Conservation (phyloP, 768 basidiomycete genomes). For the Hirschioporus abietinus region DNA sequence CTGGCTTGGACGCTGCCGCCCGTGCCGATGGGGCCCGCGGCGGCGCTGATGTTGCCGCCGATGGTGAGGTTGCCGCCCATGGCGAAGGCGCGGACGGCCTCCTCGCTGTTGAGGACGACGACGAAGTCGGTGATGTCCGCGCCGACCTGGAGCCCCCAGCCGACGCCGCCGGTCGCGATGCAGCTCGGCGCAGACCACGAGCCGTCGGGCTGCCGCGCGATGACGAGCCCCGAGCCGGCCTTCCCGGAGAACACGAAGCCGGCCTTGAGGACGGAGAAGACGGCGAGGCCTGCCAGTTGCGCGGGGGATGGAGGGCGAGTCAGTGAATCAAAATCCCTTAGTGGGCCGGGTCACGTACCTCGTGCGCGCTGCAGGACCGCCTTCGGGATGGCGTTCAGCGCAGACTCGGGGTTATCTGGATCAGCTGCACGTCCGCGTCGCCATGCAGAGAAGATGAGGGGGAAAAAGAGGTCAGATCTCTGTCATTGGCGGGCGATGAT, state of each 20-base stretch:
- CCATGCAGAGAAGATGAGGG: too few species aligned
- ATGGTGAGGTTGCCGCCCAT: constrained; percentile 95
- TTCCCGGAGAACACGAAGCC: constrained; percentile 96
- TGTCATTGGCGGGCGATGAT: too few species aligned
- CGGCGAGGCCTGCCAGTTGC: constrained; percentile 64
- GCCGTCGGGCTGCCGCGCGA: constrained; percentile 89
- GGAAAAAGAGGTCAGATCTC: too few species aligned
- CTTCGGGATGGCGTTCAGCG: constrained; percentile 92
- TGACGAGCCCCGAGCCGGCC: constrained; percentile 89
- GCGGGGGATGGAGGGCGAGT: constrained; percentile 1
- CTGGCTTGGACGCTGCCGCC: constrained; percentile 86
- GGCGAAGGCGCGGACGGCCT: constrained; percentile 93
- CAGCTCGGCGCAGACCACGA: constrained; percentile 97
- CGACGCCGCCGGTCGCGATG: constrained; percentile 92
- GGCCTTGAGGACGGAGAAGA: constrained; percentile 91
- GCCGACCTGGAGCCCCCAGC: constrained; percentile 94
- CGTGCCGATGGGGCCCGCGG: constrained; percentile 91
- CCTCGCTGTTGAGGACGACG: constrained; percentile 93
- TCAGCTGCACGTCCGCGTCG: constrained; percentile 50
- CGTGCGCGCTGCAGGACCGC: constrained; percentile 84
- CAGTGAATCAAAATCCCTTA: too few species aligned
- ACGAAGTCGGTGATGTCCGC: constrained; percentile 96
- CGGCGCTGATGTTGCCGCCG: constrained; percentile 80
- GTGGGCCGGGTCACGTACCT: constrained; percentile 43
- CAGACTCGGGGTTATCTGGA: constrained; percentile 81